These are phyloP conservation scores for Calocybe indica DNA, from an alignment of 768 basidiomycete genomes.

Conservation along the genomic window DNA sequence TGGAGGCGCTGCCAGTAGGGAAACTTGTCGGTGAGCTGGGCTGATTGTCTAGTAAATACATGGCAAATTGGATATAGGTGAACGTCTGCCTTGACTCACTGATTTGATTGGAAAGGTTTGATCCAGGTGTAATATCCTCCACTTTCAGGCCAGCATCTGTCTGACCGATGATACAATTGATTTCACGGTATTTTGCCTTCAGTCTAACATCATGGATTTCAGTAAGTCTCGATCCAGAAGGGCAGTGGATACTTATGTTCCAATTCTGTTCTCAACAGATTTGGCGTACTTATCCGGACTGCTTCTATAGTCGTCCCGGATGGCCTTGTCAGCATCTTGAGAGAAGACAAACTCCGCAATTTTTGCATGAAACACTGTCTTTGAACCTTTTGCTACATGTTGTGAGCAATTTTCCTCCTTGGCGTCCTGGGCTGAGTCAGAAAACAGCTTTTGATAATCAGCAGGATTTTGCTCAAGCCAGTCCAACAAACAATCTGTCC, in stretches of 20 bases:
- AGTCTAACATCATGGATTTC: neutral
- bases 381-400: neutral
- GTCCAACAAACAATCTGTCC: too few relatives aligned
- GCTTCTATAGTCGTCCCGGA: neutral
- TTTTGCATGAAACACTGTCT: neutral
- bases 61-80: too few relatives aligned
- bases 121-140: neutral
- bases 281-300: neutral
- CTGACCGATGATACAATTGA: neutral
- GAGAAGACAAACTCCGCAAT: neutral
- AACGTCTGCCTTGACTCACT: neutral
- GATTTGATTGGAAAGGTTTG: too few relatives aligned
- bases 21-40: too few relatives aligned
- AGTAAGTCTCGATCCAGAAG: neutral
- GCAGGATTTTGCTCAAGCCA: too few relatives aligned
- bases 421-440: slow-evolving; percentile 1
- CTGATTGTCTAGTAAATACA: too few relatives aligned
- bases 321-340: neutral
- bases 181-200: neutral
- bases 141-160: neutral
- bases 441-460: neutral
- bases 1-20: too few relatives aligned
- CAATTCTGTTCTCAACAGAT: neutral
- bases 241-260: neutral
- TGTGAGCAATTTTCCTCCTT: neutral